These are phyloP conservation scores for Pestalotiopsis sp. DNA, from an alignment of 2,329 filamentous ascomycete genomes.

Conservation along the genomic window DNA sequence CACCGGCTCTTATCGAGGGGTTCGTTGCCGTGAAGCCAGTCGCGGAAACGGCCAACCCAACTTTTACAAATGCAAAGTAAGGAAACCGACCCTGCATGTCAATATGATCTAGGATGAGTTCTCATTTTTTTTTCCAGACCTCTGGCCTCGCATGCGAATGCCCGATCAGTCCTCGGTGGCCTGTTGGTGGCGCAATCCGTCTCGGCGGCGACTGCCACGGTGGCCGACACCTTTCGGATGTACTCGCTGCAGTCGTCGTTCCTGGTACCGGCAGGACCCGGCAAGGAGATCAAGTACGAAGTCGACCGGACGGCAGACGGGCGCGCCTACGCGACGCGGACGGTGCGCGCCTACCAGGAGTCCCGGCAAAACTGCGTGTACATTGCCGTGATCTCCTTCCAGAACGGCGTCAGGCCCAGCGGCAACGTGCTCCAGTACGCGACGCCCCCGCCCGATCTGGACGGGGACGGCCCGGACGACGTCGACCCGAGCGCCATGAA, in stretches of 20 bases:
- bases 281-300: slow-evolving; percentile 8
- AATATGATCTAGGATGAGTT: not conserved
- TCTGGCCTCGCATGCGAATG: not conserved
- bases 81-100: not conserved
- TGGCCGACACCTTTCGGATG: not conserved
- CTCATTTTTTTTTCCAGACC: not conserved
- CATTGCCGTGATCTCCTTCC: slow-evolving; percentile 18
- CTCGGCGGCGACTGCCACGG: slow-evolving; percentile 2
- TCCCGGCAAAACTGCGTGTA: slow-evolving; percentile 10
- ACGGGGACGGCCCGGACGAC: not conserved
- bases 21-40: not conserved
- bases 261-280: not conserved
- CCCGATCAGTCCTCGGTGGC: slow-evolving; percentile 2
- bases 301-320: slow-evolving; percentile 17
- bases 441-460: not conserved
- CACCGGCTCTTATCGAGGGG: not conserved
- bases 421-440: not conserved
- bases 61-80: not conserved
- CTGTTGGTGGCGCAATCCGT: not conserved
- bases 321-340: slow-evolving; percentile 16
- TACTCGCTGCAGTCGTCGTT: not conserved
- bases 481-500: not conserved
- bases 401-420: slow-evolving; percentile 2
- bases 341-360: slow-evolving; percentile 15
- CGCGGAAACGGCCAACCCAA: not conserved